These are phyloP conservation scores for Lachancea nothofagi DNA, from an alignment of 805 yeast genomes.

Conservation along the genomic window DNA sequence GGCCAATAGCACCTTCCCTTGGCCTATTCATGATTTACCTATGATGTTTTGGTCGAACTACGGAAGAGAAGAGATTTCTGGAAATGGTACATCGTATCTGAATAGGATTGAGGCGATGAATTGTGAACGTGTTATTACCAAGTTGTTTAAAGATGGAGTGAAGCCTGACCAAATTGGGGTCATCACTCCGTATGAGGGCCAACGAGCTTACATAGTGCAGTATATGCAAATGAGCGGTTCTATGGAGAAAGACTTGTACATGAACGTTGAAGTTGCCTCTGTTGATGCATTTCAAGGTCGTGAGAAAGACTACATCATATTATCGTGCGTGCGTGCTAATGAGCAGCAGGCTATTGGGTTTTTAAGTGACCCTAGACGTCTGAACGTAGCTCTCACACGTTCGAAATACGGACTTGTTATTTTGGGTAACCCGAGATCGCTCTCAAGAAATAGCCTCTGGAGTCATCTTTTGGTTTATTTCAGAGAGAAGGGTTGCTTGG, in stretches of 20 bases:
- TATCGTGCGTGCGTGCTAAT: constrained; percentile 93
- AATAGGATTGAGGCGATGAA: constrained; percentile 88
- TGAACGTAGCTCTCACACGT: constrained; percentile 85
- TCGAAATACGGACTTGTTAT: constrained; percentile 78
- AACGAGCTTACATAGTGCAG: constrained; percentile 72
- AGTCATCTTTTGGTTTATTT: constrained; percentile 68
- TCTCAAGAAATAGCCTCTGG: constrained; percentile 72
- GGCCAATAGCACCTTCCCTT: constrained; percentile 62
- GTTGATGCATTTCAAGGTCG: constrained; percentile 99
- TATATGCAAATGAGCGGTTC: constrained; percentile 72
- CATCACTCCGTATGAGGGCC: constrained; percentile 93
- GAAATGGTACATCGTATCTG: constrained; percentile 72
- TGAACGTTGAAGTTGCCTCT: constrained; percentile 81
- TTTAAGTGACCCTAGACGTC: constrained; percentile 75
- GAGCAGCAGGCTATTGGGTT: constrained; percentile 72
- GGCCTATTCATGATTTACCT: constrained; percentile 83
- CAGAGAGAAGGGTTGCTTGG: constrained; percentile 80
- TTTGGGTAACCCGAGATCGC: constrained; percentile 77
- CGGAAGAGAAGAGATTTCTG: constrained; percentile 84
- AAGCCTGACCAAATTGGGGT: constrained; percentile 81
- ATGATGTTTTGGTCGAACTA: constrained; percentile 94
- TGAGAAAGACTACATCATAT: constrained; percentile 87
- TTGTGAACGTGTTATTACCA: constrained; percentile 71
- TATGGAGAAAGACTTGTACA: constrained; percentile 56
- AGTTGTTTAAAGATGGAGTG: constrained; percentile 71